Base-by-base conservation (phyloP, 176 grass and related monocot genomes). In the Pontederia crassipes region DNA sequence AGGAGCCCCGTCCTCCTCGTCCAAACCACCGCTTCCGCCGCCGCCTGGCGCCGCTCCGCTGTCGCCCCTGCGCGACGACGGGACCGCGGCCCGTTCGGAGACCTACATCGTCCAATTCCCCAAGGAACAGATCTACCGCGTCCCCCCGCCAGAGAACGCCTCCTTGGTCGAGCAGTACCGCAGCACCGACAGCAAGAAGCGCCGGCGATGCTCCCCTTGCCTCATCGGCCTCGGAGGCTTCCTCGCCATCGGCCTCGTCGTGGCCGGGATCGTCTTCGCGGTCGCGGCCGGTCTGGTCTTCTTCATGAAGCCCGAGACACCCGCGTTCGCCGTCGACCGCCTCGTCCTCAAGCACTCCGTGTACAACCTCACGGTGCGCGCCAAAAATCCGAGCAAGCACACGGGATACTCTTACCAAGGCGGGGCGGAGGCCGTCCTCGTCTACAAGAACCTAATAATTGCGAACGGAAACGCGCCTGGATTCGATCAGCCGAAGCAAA, bases 81-180 rank as follows among this genome's bases (percentile, higher is more conserved):
- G 51, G 64, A 35, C 52, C 61, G 0, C 73, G 46, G 14, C 54
- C 56, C 13, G 51, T 62, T 61, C 20, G 46, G 71, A 81, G 29
- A 95, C 82, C 17, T 95, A 95, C 77, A 66, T 95, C 46, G 80
- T 95, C 61, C 72, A 89, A 40, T 82, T 95, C 15, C 86, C 81
- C 11, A 95, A 95, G 79, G 90, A 95, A 15, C 90, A 95, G 71
- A 81, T 95, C 74, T 95, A 89, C 82, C 86, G 77, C 13, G 72
- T 95, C 12, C 90, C 90, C 13, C 90, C 90, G 1, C 90, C 90
- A 9, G 86, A 95, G 79, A 95, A 95, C 75, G 90, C 90, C 0
- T 69, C 62, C 54, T 65, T 89, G 67, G 82, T 71, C 47, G 86
- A 95, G 65, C 77, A 77, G 12, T 95, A 95, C 61, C 82, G 79